Evolutionary conservation across 1,139 yeast species (phyloP), one percentile per base, ranked within the genome.

Genomic region (Blastobotrys malaysiensis): DNA sequence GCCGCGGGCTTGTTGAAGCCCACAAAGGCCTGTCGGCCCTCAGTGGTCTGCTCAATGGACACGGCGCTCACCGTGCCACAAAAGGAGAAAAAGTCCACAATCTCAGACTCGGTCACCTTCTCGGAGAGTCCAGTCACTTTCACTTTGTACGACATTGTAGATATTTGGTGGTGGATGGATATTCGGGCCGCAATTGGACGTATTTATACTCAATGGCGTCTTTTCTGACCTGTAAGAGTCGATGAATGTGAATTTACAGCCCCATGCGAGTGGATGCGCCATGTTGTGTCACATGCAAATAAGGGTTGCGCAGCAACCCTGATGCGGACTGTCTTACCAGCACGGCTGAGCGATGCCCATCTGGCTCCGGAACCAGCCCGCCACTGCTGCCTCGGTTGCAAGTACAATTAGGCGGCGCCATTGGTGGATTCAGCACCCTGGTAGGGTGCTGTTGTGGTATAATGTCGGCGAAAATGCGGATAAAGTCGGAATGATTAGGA

Each of bases 41-140:
- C 71, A 51, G 74, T 72, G 20, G 64, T 59, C 52, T 71, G 65
- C 22, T 71, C 72, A 50, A 77, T 52, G 9, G 70, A 64, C 50
- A 84, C 76, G 11, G 74, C 62, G 58, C 74, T 73, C 59, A 86
- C 80, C 59, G 78, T 79, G n/a, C 95, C 95, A 67, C 95, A 86
- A 68, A 86, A 86, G 44, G 86, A 76, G 70, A 87, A 86, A 72
- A 87, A 88, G 58, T 85, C 88, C 52, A 75, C 71, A 46, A 88
- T 71, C 64, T 86, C 83, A 49, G 77, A 77, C 54, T 79, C 74
- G 16, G 83, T 67, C 48, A 84, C 79, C 45, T 77, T 64, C 3
- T 73, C 64, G 36, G 91, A 84, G 51, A 88, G 77, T 59, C 83
- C 79, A 20, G 84, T 77, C 21, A 84, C 91, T 53, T 79, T 75